Base-by-base conservation (phyloP, 345 rosid genomes). In the thale cress (Arabidopsis thaliana) region DNA sequence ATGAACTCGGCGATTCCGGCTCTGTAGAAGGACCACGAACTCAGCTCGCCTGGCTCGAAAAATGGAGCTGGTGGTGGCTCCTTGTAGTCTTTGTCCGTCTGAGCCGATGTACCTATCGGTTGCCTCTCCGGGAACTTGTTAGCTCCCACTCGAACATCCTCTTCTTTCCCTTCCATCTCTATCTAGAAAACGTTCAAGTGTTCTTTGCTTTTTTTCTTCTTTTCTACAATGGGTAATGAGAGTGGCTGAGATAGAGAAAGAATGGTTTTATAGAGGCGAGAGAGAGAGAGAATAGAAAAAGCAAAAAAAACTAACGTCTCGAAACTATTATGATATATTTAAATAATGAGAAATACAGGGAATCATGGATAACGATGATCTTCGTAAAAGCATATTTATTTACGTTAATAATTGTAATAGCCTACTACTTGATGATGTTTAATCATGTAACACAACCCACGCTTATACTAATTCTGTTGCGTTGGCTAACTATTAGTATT, bases 41-140 rank as follows among this genome's bases (percentile, higher is more conserved):
- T 62, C 32, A 82, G 63, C 77, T 80, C 85, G 1, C 74, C 81
- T 12, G 83, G 66, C 76, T 82, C 85, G 57, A 82, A 80, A 51
- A 82, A 63, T n/a, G 83, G 83, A 6, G 85, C 83, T 7, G 85
- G 59, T 25, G 85, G 83, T 58, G 83, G 83, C 65, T 82, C 83
- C 50, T 76, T 78, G 84, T 83, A 83, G 86, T 83, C 84, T 65
- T 75, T 82, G 71, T 72, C 75, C 5, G 67, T 46, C 62, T 81
- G 85, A 73, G 85, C 83, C 3, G 85, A 69, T 1, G 83, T 82
- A 4, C 85, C 85, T 0, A 83, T 73, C 3, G 82, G 85, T 34
- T 83, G 85, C 53, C 79, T 83, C 81, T 80, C 85, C 22, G 79
- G 67, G 55, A 72, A 82, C 77, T 82, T 82, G 74, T 79, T 82